Percentiles rank a stretch among this genome's conserved stretches.
Evolutionary conservation across 176 grass and related monocot genomes (phyloP).

Genomic region (Juncus inflexus): DNA sequence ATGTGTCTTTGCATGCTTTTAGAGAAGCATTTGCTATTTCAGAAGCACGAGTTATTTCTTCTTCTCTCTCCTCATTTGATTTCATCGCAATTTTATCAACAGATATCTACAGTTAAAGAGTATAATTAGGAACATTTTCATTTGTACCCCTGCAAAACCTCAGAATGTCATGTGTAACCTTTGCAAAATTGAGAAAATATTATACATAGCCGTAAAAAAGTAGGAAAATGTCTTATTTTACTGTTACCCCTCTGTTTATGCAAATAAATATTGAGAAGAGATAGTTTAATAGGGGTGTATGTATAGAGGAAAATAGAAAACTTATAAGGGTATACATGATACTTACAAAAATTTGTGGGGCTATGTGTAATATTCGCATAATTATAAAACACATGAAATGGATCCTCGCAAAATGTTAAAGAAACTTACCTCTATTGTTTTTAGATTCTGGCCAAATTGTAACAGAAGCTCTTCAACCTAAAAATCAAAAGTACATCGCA

Average conservation of each 20-base stretch:
- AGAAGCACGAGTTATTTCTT: slow-evolving; percentile 66
- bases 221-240: no score
- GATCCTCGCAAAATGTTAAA: slow-evolving; percentile 17
- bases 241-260: no score
- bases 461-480: slow-evolving; percentile 71
- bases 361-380: no score
- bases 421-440: slow-evolving; percentile 67
- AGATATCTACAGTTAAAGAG: slow-evolving; percentile 48
- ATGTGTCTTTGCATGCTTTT: slow-evolving; percentile 73
- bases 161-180: background rate
- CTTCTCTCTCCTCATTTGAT: slow-evolving; percentile 58
- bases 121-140: slow-evolving; percentile 28
- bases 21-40: slow-evolving; percentile 73
- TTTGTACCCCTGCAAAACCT: slow-evolving; percentile 9
- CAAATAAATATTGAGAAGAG: no score
- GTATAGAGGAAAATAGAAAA: no score
- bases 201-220: background rate
- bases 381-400: background rate
- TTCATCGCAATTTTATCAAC: slow-evolving; percentile 84
- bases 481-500: slow-evolving; percentile 25
- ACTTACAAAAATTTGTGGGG: no score
- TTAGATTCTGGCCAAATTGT: slow-evolving; percentile 52
- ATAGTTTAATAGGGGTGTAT: no score
- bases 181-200: background rate
- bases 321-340: no score